Percentiles rank a stretch among this genome's conserved stretches.
Conservation (phyloP, 2,329 filamentous ascomycete genomes). For the Plenodomus biglobosus region DNA sequence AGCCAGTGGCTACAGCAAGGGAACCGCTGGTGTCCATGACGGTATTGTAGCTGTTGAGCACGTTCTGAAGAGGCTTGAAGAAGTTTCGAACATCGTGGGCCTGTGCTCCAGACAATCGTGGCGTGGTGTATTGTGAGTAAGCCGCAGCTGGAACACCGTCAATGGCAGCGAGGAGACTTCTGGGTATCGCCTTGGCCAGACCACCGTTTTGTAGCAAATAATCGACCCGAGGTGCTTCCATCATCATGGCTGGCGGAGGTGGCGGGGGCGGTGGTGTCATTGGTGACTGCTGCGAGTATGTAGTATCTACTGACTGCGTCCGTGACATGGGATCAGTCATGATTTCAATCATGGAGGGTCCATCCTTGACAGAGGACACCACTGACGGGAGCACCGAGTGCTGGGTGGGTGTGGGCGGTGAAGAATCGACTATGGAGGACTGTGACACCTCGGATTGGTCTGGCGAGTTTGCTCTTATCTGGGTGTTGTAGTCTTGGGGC, state of each 20-base stretch:
- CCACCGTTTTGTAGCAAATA: slow-evolving; percentile 91
- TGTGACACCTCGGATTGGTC: slow-evolving; percentile 45
- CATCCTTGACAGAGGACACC: slow-evolving; percentile 35
- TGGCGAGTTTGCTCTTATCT: slow-evolving; percentile 31
- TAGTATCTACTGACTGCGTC: slow-evolving; percentile 37
- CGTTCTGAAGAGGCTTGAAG: slow-evolving; percentile 78
- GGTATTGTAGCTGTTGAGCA: slow-evolving; percentile 81
- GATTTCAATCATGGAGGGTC: slow-evolving; percentile 49
- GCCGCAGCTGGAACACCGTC: slow-evolving; percentile 59
- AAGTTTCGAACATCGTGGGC: slow-evolving; percentile 66
- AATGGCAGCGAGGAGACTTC: slow-evolving; percentile 68
- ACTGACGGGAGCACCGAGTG: slow-evolving; percentile 43
- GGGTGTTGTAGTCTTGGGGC: slow-evolving; percentile 42
- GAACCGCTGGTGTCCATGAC: slow-evolving; percentile 85
- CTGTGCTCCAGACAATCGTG: slow-evolving; percentile 47
- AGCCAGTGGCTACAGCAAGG: slow-evolving; percentile 90
- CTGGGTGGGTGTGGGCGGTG: slow-evolving; percentile 49
- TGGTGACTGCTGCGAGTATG: slow-evolving; percentile 51
- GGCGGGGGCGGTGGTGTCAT: slow-evolving; percentile 66
- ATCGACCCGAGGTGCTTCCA: slow-evolving; percentile 79
- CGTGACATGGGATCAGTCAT: slow-evolving; percentile 45
- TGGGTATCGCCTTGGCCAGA: slow-evolving; percentile 69
- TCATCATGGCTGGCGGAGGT: slow-evolving; percentile 66
- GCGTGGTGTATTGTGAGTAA: slow-evolving; percentile 61
- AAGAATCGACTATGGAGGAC: slow-evolving; percentile 47